A percentile compares a stretch with the other conserved stretches of the same genome.
These are phyloP conservation scores for Cichorium intybus DNA, from an alignment of 140 eudicot species.

Conservation along the genomic window DNA sequence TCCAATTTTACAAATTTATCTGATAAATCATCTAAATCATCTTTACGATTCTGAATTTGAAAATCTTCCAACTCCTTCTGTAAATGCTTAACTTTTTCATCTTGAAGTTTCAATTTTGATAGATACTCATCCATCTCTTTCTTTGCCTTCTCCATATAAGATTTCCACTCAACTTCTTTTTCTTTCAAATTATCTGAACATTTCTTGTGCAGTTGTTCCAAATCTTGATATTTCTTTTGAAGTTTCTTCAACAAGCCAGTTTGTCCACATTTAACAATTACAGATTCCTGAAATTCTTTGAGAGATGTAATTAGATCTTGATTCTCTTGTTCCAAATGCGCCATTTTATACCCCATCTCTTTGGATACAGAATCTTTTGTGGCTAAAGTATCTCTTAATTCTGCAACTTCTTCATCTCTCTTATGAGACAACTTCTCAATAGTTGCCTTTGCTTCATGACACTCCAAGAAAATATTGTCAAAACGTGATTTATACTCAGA, in stretches of 20 bases:
- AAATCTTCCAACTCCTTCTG: conserved; percentile 43
- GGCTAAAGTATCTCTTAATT: conserved; percentile 40
- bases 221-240: conserved; percentile 41
- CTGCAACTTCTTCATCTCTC: conserved; percentile 64
- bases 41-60: conserved; percentile 14
- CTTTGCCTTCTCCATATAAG: conserved; percentile 37
- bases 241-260: conserved; percentile 40
- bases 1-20: conserved; percentile 26
- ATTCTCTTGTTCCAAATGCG: conserved; percentile 63
- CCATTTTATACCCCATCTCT: conserved; percentile 48
- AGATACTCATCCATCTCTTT: conserved; percentile 32
- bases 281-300: conserved; percentile 55
- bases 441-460: conserved; percentile 42
- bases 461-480: conserved; percentile 44
- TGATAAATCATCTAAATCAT: conserved; percentile 25
- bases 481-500: conserved; percentile 49
- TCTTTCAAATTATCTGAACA: conserved; percentile 43
- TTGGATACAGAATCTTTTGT: conserved; percentile 46
- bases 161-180: conserved; percentile 51
- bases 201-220: conserved; percentile 57
- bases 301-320: conserved; percentile 44
- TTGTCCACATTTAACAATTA: conserved; percentile 30
- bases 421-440: conserved; percentile 43
- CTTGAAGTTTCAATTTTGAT: conserved; percentile 35
- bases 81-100: conserved; percentile 36